Conservation (phyloP, 2,329 filamentous ascomycete genomes). For the Cordyceps tenuipes region DNA sequence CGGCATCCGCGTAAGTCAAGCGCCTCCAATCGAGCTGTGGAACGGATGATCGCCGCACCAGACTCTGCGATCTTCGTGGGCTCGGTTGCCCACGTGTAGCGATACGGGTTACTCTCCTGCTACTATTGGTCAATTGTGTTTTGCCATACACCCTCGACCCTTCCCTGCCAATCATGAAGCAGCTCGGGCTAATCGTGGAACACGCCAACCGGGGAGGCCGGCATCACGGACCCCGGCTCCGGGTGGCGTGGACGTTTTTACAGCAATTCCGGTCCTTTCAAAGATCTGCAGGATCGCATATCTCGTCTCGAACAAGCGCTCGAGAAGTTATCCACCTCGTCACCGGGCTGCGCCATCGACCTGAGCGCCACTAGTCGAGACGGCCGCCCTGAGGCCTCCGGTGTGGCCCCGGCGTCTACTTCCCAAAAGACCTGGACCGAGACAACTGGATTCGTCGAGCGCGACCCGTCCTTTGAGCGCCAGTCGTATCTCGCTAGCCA, state of each 20-base stretch:
- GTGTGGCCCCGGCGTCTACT: background rate
- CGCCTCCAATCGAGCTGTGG: background rate
- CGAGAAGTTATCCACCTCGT: constrained; percentile 9
- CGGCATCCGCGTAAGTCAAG: background rate
- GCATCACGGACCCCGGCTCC: background rate
- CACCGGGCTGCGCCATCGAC: background rate
- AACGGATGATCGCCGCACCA: too few relatives aligned
- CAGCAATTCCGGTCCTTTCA: constrained; percentile 1
- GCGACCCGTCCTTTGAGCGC: constrained; percentile 13
- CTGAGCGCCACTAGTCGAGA: background rate
- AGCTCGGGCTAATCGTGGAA: background rate
- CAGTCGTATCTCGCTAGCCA: constrained; percentile 14
- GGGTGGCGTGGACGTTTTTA: background rate
- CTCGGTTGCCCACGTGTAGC: background rate
- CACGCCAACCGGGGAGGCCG: background rate
- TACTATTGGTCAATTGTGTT: background rate
- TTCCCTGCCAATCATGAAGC: background rate
- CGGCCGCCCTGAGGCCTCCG: background rate
- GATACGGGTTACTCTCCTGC: background rate
- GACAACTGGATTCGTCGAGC: constrained; percentile 10
- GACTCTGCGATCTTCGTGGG: background rate
- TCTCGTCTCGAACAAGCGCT: constrained; percentile 13
- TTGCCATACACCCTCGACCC: too few relatives aligned
- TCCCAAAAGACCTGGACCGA: constrained; percentile 9
- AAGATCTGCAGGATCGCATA: constrained; percentile 13